Conservation (phyloP, 2,329 filamentous ascomycete species). For the Pseudophaeomoniella oleicola region DNA sequence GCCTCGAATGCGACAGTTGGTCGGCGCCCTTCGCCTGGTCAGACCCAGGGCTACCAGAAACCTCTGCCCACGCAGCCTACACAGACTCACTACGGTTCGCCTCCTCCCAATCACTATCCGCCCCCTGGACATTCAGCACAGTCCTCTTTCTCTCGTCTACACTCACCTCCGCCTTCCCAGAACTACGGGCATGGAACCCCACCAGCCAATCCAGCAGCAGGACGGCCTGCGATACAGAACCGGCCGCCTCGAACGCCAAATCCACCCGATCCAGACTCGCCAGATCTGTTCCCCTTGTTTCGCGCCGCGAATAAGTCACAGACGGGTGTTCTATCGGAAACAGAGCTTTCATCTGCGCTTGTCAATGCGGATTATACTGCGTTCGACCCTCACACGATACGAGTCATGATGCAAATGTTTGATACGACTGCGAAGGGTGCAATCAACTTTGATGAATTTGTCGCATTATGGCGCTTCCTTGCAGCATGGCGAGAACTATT, state of each 20-base stretch:
- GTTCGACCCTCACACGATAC: conserved; percentile 86
- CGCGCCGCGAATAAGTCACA: conserved; percentile 69
- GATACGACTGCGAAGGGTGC: conserved; percentile 78
- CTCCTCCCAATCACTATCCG: background rate
- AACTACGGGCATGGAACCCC: conserved; percentile 37
- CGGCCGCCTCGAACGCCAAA: conserved; percentile 18
- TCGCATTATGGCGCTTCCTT: conserved; percentile 89
- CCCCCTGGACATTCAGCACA: background rate
- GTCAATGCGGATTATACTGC: conserved; percentile 94
- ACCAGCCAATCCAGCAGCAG: conserved; percentile 4
- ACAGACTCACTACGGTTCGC: conserved; percentile 1
- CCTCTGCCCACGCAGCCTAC: conserved; percentile 3
- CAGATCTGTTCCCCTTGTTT: conserved; percentile 67
- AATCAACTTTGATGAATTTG: conserved; percentile 93
- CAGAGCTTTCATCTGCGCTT: conserved; percentile 74
- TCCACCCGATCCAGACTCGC: conserved; percentile 34
- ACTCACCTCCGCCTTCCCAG: conserved; percentile 25
- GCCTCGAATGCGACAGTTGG: conserved; percentile 3
- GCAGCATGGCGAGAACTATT: conserved; percentile 89
- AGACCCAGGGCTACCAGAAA: conserved; percentile 3
- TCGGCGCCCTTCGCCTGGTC: conserved; percentile 5
- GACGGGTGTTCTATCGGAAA: conserved; percentile 70
- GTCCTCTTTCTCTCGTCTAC: conserved; percentile 14
- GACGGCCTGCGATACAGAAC: conserved; percentile 36
- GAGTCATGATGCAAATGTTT: conserved; percentile 99